phyloP scores from a whole-genome alignment of 2,329 filamentous ascomycete species.

The Aspergillus melleus region DNA sequence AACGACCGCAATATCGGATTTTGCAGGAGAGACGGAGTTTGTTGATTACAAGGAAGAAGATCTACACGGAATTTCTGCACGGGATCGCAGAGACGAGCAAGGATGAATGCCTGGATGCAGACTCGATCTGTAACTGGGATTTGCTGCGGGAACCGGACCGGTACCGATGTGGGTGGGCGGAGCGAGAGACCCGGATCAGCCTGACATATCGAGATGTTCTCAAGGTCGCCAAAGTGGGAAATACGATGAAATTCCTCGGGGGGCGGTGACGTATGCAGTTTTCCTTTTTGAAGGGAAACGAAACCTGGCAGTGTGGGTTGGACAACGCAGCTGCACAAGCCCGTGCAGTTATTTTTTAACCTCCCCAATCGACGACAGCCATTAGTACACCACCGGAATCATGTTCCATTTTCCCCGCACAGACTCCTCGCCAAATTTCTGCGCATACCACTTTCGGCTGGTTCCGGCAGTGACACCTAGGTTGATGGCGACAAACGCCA shows the following conservation, averaged over 20 bases:
- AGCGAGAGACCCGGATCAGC: conserved; percentile 56
- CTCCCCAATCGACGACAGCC: background rate
- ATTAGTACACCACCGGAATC: conserved; percentile 58
- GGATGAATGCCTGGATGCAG: conserved; percentile 63
- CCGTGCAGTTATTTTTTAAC: background rate
- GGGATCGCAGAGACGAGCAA: conserved; percentile 57
- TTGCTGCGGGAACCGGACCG: conserved; percentile 48
- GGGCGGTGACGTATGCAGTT: conserved; percentile 18
- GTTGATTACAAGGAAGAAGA: conserved; percentile 54
- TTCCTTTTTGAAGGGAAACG: background rate
- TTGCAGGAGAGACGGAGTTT: conserved; percentile 81
- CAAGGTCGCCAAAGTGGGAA: conserved; percentile 72
- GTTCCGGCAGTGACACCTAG: conserved; percentile 77
- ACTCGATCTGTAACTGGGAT: conserved; percentile 58
- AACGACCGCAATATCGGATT: conserved; percentile 55
- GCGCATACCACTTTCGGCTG: conserved; percentile 75
- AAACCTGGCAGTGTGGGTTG: background rate
- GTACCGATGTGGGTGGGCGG: conserved; percentile 44
- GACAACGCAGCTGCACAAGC: background rate
- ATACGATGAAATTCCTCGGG: conserved; percentile 59
- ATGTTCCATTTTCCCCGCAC: conserved; percentile 70
- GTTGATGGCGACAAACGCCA: conserved; percentile 75
- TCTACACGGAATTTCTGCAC: conserved; percentile 61
- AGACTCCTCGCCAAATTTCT: conserved; percentile 69
- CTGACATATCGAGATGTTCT: conserved; percentile 79